Conservation (phyloP, 805 yeast genomes). For the Pichia rugopelliculosa region DNA sequence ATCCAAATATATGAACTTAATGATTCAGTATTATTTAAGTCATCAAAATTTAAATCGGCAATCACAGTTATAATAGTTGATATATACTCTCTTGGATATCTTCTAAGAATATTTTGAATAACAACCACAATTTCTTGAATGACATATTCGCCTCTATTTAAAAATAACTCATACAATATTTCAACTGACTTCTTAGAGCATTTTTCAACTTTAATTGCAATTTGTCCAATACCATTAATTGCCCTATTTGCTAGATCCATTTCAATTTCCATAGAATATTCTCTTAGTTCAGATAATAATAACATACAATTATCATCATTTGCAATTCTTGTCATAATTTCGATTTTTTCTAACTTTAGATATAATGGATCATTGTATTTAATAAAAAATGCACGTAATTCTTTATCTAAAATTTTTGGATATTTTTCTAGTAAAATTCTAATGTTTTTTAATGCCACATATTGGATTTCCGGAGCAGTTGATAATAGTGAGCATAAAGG, state of each 20-base stretch:
- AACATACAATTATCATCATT: conserved; percentile 51
- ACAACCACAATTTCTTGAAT: conserved; percentile 55
- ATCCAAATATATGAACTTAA: conserved; percentile 60
- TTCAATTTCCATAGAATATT: conserved; percentile 81
- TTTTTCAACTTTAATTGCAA: conserved; percentile 56
- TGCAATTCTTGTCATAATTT: conserved; percentile 63
- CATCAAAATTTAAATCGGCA: conserved; percentile 36
- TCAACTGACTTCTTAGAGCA: conserved; percentile 53
- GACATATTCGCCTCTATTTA: conserved; percentile 56
- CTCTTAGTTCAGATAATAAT: conserved; percentile 63
- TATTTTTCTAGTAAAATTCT: conserved; percentile 83
- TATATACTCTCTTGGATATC: conserved; percentile 48
- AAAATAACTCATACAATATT: conserved; percentile 48
- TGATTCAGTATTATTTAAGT: conserved; percentile 42
- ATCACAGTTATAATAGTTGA: conserved; percentile 51
- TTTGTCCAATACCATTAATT: conserved; percentile 60
- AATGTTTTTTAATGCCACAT: conserved; percentile 85
- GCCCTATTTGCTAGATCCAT: conserved; percentile 65
- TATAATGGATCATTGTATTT: conserved; percentile 81
- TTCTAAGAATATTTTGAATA: conserved; percentile 58
- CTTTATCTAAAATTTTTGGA: conserved; percentile 70
- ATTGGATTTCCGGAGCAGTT: conserved; percentile 90
- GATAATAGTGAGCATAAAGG: conserved; percentile 84
- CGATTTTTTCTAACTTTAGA: conserved; percentile 69
- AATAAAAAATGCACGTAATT: conserved; percentile 82